These are phyloP conservation scores for Podospora appendiculata DNA, from an alignment of 495 filamentous ascomycete genomes.

Conservation along the genomic window DNA sequence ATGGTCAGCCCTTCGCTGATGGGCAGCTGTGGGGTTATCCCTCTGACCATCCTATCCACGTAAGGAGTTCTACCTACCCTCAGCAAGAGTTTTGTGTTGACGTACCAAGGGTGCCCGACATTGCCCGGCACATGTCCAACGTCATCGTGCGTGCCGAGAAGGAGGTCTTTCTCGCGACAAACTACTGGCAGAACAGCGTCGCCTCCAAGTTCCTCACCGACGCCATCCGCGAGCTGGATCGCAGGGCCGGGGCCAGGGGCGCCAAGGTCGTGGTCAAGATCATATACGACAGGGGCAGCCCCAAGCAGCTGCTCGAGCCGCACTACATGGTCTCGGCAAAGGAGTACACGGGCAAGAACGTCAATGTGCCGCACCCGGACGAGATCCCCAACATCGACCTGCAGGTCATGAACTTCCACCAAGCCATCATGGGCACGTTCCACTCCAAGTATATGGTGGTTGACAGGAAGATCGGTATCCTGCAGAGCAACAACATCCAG, in stretches of 20 bases:
- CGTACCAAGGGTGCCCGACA: constrained; percentile 48
- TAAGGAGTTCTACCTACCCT: constrained; percentile 19
- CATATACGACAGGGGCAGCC: constrained; percentile 64
- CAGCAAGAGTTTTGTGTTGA: too few species aligned
- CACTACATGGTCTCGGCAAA: constrained; percentile 51
- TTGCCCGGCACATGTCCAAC: constrained; percentile 66
- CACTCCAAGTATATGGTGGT: constrained; percentile 74
- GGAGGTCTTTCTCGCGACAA: constrained; percentile 67
- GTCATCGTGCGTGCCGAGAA: constrained; percentile 63
- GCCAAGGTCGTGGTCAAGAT: constrained; percentile 60
- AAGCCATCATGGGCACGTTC: constrained; percentile 65
- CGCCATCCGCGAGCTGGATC: constrained; percentile 60
- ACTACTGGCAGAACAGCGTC: constrained; percentile 64
- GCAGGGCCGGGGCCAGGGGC: constrained; percentile 51
- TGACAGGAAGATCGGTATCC: constrained; percentile 56
- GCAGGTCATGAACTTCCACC: constrained; percentile 67
- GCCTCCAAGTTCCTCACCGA: constrained; percentile 60
- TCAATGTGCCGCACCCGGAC: constrained; percentile 50
- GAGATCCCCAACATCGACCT: constrained; percentile 67
- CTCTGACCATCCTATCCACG: constrained; percentile 60
- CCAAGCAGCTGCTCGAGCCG: constrained; percentile 55
- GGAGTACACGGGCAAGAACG: constrained; percentile 46
- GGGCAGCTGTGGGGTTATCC: constrained; percentile 57
- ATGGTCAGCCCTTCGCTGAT: constrained; percentile 65
- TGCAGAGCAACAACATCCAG: constrained; percentile 73